A percentile compares a stretch with the other conserved stretches of the same genome.
Evolutionary conservation across 306 rosid species (phyloP).

Genomic region (Acacia acuminata): DNA sequence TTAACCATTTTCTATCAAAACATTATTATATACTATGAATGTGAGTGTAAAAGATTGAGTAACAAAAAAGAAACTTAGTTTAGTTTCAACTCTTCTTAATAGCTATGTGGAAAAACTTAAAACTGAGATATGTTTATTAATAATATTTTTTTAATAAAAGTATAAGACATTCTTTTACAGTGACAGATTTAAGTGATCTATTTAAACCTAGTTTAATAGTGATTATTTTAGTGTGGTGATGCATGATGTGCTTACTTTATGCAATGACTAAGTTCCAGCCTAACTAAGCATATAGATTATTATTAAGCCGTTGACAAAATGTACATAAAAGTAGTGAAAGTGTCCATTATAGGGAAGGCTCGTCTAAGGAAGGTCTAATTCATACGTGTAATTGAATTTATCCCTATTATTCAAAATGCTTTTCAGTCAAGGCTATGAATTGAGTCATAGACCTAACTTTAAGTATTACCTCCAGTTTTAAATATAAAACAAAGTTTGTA

Average conservation of each 20-base stretch:
- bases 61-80: not conserved
- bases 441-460: not conserved
- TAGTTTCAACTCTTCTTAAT: not conserved
- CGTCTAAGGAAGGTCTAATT: not conserved
- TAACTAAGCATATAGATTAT: not conserved
- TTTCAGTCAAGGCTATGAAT: not conserved
- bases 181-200: not conserved
- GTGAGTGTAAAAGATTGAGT: not conserved
- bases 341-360: not conserved
- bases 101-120: not conserved
- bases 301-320: not conserved
- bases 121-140: not conserved
- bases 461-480: too few relatives aligned
- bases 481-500: too few relatives aligned
- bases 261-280: not conserved
- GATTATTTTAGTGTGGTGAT: not conserved
- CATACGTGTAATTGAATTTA: not conserved
- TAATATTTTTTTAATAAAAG: not conserved
- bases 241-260: not conserved
- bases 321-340: not conserved
- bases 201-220: not conserved
- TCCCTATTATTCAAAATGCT: not conserved
- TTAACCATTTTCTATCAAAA: not conserved
- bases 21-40: not conserved
- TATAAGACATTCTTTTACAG: not conserved